These are phyloP conservation scores for Gastrolobium bilobum DNA, from an alignment of 306 rosid genomes.

Conservation along the genomic window DNA sequence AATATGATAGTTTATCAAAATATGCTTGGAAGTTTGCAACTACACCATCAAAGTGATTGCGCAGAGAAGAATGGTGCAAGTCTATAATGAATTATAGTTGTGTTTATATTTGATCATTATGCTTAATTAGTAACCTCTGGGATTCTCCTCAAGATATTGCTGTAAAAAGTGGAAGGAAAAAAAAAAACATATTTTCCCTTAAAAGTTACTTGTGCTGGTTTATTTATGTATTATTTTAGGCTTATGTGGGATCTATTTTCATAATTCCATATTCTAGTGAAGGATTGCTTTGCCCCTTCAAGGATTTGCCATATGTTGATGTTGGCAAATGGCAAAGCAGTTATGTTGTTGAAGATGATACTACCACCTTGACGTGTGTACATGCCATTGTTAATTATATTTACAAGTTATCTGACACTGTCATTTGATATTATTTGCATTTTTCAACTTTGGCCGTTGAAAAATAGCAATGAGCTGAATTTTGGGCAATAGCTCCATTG, in stretches of 20 bases:
- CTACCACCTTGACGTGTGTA: no score
- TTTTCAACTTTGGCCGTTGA: no score
- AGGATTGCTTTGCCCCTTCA: not conserved
- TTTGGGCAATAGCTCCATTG: no score
- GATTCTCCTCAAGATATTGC: not conserved
- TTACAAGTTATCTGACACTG: no score
- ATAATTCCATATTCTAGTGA: not conserved
- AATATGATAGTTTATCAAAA: constrained; percentile 42
- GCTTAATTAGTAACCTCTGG: constrained; percentile 13
- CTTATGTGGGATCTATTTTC: not conserved
- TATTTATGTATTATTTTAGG: not conserved
- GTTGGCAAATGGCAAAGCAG: not conserved
- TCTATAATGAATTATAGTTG: constrained; percentile 4
- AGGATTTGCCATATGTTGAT: not conserved
- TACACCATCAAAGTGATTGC: constrained; percentile 60
- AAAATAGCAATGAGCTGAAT: no score
- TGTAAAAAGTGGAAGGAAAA: not conserved
- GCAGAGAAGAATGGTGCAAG: not conserved
- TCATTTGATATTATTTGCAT: no score
- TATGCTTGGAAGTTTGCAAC: constrained; percentile 63
- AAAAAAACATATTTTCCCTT: not conserved
- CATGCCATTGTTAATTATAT: no score
- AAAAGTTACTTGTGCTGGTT: not conserved
- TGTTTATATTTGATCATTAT: constrained; percentile 20
- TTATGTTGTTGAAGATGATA: not conserved